These are phyloP conservation scores for Haberlea rhodopensis DNA, from an alignment of 257 asterid genomes.

Conservation along the genomic window DNA sequence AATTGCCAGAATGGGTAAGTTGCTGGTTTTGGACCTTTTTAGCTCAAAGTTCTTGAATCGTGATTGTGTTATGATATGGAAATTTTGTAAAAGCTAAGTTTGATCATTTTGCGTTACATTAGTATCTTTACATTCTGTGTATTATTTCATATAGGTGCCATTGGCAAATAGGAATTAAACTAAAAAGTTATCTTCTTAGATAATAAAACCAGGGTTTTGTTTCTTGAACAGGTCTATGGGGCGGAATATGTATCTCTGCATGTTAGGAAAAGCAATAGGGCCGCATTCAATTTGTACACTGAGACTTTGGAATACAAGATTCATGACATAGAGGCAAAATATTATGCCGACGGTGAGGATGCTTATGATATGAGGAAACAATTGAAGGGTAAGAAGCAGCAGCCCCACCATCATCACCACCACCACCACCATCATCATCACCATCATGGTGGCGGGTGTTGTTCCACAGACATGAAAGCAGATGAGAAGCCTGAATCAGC, in stretches of 20 bases:
- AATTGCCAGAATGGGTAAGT: background rate
- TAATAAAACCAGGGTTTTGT: constrained; percentile 11
- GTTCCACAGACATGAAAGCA: constrained; percentile 58
- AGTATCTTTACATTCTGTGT: background rate
- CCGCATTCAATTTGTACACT: constrained; percentile 88
- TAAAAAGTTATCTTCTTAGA: background rate
- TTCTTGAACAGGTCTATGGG: constrained; percentile 62
- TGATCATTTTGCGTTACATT: constrained; percentile 8
- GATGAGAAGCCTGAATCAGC: constrained; percentile 41
- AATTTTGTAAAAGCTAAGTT: background rate
- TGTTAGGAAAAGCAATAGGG: constrained; percentile 89
- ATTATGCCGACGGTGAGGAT: constrained; percentile 99
- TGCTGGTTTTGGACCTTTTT: background rate
- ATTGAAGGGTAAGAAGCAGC: constrained; percentile 72
- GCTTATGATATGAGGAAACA: constrained; percentile 97
- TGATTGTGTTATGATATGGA: background rate
- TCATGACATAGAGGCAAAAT: constrained; percentile 90
- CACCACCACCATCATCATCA: constrained; percentile 71
- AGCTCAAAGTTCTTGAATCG: background rate
- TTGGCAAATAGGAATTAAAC: background rate
- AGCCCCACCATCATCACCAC: constrained; percentile 46
- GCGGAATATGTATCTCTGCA: constrained; percentile 96
- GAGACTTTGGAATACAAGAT: constrained; percentile 83
- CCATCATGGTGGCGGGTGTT: constrained; percentile 86
- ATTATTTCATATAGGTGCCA: background rate